Conservation (phyloP, 2,329 filamentous ascomycete species). For the Fusarium mundagurra region DNA sequence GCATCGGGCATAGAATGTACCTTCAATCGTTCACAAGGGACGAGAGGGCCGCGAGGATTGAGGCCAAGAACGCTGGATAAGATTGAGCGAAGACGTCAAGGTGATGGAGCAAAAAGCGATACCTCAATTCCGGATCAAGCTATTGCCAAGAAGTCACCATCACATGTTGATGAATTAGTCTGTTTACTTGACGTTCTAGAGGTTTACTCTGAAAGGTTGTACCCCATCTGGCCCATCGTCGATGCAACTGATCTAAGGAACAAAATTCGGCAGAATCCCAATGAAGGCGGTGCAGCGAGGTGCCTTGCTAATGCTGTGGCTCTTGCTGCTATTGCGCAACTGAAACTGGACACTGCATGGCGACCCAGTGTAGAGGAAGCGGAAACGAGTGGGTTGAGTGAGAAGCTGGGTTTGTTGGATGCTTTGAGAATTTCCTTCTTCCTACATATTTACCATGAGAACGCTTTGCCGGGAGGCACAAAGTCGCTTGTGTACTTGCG, state of each 20-base stretch:
- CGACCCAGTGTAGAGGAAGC: conserved; percentile 41
- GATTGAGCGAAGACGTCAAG: conserved; percentile 46
- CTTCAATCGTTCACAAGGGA: conserved; percentile 57
- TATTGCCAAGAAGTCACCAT: conserved; percentile 8
- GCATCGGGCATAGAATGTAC: conserved; percentile 59
- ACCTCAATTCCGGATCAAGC: conserved; percentile 3
- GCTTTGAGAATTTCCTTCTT: conserved; percentile 60
- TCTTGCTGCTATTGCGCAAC: conserved; percentile 59
- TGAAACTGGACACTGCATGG: conserved; percentile 52
- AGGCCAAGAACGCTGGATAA: conserved; percentile 56
- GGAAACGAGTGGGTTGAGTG: conserved; percentile 42
- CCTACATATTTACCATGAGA: conserved; percentile 62
- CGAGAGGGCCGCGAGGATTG: conserved; percentile 57
- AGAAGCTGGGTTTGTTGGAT: conserved; percentile 49
- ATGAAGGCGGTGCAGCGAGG: conserved; percentile 48
- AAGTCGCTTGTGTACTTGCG: conserved; percentile 59
- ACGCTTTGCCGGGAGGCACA: conserved; percentile 55
- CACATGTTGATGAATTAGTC: conserved; percentile 36
- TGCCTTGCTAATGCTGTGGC: conserved; percentile 57
- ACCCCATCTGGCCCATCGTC: conserved; percentile 63
- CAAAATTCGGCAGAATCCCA: conserved; percentile 46
- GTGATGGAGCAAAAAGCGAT: conserved; percentile 12
- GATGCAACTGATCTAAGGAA: conserved; percentile 55
- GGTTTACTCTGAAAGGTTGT: conserved; percentile 60
- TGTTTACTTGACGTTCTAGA: conserved; percentile 49